Evolutionary conservation across 1,284 basidiomycete species (phyloP), one percentile per base, ranked within the genome.

Genomic region (Malassezia psittaci): DNA sequence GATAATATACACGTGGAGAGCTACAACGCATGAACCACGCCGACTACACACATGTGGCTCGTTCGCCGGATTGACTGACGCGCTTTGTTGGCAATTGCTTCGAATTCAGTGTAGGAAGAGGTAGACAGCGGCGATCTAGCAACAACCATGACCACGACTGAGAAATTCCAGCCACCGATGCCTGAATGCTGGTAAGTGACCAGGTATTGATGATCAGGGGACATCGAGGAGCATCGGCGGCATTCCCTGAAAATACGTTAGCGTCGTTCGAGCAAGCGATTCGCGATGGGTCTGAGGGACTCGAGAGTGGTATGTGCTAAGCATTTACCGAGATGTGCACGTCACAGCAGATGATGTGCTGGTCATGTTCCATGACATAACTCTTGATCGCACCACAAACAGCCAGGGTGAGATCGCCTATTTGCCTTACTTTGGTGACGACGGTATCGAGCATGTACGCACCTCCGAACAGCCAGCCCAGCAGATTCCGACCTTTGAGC

Each of bases 361-460:
- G 46, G 77, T 96, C 60, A 90, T 96, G 88, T 94, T 93, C 77
- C 90, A 96, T 75, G 91, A 96, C 76, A 87, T 88, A 11, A 82
- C 69, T 46, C 47, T 82, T 10, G 77, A 77, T 48, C 75, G 81
- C 18, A 82, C 81, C 16, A 83, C 81, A 34, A 73, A 80, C 63
- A 80, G 81, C 19, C 75, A 74, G 12, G 81, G 81, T 24, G 68
- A 77, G 19, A 79, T 82, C 60, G 73, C 78, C 41, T 72, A 78
- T 44, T 77, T 77, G 57, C 71, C 74, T 5, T 82, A 80, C 57
- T 76, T 78, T 48, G 79, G 82, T 36, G 38, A 55, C 11, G 51
- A 63, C 24, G 86, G 85, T 15, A 87, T 93, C 80, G 81, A 90
- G 72, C 81, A 90, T 68, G 82, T 90, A 42, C 81, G 84, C 52